phyloP scores from a whole-genome alignment of 2,329 filamentous ascomycete species.

The Colletotrichum magnum region DNA sequence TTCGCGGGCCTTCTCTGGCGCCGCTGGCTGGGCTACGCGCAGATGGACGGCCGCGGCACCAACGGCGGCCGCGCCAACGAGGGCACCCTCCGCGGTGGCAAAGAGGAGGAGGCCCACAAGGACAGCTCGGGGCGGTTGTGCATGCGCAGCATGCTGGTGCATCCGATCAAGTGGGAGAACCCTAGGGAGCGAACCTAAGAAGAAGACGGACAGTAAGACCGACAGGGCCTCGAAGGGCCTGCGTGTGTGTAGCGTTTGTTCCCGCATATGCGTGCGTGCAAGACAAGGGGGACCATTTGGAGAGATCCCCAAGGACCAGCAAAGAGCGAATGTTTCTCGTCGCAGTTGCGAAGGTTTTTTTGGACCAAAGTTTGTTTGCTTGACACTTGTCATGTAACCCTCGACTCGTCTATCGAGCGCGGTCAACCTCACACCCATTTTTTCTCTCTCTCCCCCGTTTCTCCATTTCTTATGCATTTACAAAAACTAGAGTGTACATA shows the following conservation, averaged over 20 bases:
- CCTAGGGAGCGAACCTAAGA: constrained; percentile 56
- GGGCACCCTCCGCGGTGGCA: constrained; percentile 65
- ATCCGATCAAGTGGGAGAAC: constrained; percentile 81
- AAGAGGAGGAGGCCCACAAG: constrained; percentile 61
- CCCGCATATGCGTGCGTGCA: not conserved
- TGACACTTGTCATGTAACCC: too few species aligned
- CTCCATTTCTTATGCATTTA: constrained; percentile 18
- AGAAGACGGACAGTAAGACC: too few species aligned
- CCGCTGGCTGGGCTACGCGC: constrained; percentile 78
- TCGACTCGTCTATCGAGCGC: too few species aligned
- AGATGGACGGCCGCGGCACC: constrained; percentile 65
- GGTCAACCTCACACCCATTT: not conserved
- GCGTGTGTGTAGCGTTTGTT: not conserved
- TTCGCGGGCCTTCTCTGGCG: constrained; percentile 85
- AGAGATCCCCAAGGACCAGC: not conserved
- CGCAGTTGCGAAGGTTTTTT: constrained; percentile 9
- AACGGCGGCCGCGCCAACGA: constrained; percentile 64
- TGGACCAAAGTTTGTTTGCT: not conserved
- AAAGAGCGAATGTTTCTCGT: constrained; percentile 5
- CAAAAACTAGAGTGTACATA: constrained; percentile 38
- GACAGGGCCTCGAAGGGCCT: not conserved
- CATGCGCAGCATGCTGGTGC: constrained; percentile 82
- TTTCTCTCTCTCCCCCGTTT: not conserved
- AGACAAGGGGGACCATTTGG: not conserved
- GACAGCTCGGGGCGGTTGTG: constrained; percentile 77